Conservation (phyloP, 2,329 filamentous ascomycete genomes). For the Fusarium chlamydosporum region DNA sequence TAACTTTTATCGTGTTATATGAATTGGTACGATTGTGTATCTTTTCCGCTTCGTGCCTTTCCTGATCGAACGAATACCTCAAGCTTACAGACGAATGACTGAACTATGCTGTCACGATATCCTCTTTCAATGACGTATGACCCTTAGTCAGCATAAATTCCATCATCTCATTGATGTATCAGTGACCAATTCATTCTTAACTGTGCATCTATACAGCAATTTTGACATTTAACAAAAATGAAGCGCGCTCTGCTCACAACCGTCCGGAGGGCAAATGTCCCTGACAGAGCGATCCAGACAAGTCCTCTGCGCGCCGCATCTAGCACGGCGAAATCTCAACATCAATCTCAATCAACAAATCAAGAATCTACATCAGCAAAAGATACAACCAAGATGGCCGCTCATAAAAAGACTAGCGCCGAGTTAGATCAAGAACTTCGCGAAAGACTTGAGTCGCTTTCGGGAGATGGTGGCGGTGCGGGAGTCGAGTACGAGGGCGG, state of each 20-base stretch:
- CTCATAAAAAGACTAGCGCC: conserved; percentile 66
- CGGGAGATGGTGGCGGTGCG: conserved; percentile 78
- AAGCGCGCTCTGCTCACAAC: not conserved
- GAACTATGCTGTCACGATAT: conserved; percentile 8
- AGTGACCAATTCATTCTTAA: not conserved
- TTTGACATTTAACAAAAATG: not conserved
- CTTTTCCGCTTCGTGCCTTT: too few relatives aligned
- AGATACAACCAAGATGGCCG: not conserved
- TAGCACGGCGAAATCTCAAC: fast-evolving
- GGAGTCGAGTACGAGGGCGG: conserved; percentile 84
- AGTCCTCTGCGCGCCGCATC: fast-evolving
- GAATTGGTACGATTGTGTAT: not conserved
- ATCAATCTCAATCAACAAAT: not conserved
- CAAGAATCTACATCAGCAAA: not conserved
- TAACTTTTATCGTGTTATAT: too few relatives aligned
- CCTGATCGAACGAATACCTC: not conserved
- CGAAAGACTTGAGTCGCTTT: conserved; percentile 73
- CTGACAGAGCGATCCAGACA: not conserved
- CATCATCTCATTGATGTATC: not conserved
- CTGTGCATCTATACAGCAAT: fast-evolving
- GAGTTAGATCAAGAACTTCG: conserved; percentile 77
- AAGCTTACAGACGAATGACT: not conserved
- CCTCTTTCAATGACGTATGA: conserved; percentile 33
- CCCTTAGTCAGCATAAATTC: conserved; percentile 2
- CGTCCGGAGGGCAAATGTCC: fast-evolving